Base-by-base conservation (phyloP, 2,329 filamentous ascomycete species). In the Cryphonectria carpinicola region DNA sequence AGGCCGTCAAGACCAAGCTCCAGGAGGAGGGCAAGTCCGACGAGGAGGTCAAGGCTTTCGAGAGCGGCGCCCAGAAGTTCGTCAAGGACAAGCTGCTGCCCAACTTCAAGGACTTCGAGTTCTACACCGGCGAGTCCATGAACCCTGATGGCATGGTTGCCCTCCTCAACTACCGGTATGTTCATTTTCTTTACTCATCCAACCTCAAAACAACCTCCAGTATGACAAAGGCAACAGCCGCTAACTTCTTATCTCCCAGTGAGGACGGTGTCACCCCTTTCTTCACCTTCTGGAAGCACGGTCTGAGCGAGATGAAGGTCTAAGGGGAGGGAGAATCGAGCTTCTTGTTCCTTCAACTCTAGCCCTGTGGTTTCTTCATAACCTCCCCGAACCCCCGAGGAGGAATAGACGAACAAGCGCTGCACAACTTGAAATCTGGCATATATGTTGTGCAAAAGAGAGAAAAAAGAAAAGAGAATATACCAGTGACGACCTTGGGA, bases 21-120 rank as follows among this genome's bases (percentile, higher is more conserved):
- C 86, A 90, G 83, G 88, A 86, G 74, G 68, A 70, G 14, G 80
- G 80, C 76, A 89, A 86, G 74, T 85, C 86, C 72, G 88, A 88
- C 1, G 91, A 91, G 19, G 87, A 89, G 73, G 85, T 98, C 83
- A 88, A 89, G 76, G 87, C 86, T 28, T 98, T 98, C 85, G 92
- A 97, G 88, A 89, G 86, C 76, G 90, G 90, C 77, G 95, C 94
- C 71, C 81, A 85, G 74, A 83, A 76, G 69, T 97, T 89, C 81
- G 91, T 93, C 83, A 97, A 97, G 88, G 91, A 93, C 87, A 89
- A 89, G 80, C 87, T 97, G 76, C 85, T 92, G 72, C 84, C 80
- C 81, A 95, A 93, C 86, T 97, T 97, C 88, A 95, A 97, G 87
- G 93, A 98, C 87, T 97, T 92, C 83, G 95, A 98, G 83, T 95